Evolutionary conservation across 805 yeast genomes (phyloP).

Genomic region (Priceomyces castillae): DNA sequence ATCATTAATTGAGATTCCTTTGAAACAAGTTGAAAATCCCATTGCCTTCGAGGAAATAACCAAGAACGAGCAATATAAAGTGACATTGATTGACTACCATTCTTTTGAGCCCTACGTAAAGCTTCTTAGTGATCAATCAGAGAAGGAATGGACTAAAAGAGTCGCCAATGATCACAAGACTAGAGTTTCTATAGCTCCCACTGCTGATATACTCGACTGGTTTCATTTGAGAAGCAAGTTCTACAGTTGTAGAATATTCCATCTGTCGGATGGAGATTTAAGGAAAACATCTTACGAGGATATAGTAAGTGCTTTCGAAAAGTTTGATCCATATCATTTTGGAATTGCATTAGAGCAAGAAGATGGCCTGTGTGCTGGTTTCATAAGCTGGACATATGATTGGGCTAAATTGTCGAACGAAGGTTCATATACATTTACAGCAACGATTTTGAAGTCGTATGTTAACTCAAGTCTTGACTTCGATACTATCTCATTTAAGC

Average conservation of each 20-base stretch:
- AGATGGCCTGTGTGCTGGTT: constrained; percentile 22
- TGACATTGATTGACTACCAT: constrained; percentile 25
- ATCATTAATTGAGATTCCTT: constrained; percentile 28
- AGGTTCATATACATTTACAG: constrained; percentile 14
- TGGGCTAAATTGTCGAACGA: constrained; percentile 15
- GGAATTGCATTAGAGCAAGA: constrained; percentile 27
- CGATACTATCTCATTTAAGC: constrained; percentile 13
- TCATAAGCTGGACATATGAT: constrained; percentile 41
- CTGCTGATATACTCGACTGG: constrained; percentile 35
- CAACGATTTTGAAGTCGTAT: constrained; percentile 27
- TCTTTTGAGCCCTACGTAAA: constrained; percentile 26
- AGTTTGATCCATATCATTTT: constrained; percentile 27
- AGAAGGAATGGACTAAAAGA: constrained; percentile 12
- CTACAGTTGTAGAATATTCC: constrained; percentile 20
- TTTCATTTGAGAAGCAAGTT: constrained; percentile 41
- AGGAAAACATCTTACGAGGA: constrained; percentile 16
- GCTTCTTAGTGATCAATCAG: constrained; percentile 19
- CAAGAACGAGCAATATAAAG: constrained; percentile 3
- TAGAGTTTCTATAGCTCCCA: constrained; percentile 29
- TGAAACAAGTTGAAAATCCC: neutral
- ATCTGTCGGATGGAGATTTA: constrained; percentile 17
- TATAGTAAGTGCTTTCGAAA: constrained; percentile 20
- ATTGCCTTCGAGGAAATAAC: constrained; percentile 1
- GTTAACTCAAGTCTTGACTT: constrained; percentile 19
- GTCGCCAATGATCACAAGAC: constrained; percentile 28